These are phyloP conservation scores for Amanita thiersii DNA, from an alignment of 768 basidiomycete genomes.

Conservation along the genomic window DNA sequence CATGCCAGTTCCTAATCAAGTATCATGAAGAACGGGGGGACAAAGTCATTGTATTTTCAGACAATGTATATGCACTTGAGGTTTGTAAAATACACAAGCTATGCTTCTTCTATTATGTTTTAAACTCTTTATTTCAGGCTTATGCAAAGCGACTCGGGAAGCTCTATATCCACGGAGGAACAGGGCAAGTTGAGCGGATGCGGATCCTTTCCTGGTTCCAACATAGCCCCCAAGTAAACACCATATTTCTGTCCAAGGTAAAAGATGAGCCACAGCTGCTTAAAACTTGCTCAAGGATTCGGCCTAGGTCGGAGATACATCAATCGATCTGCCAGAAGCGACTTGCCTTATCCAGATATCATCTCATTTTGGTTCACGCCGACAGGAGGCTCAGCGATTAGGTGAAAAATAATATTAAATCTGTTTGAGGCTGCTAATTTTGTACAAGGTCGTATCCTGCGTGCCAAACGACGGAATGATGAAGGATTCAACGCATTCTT, in stretches of 20 bases:
- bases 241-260: conserved; percentile 95
- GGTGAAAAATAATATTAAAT: conserved; percentile 36
- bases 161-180: conserved; percentile 93
- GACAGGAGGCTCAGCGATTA: conserved; percentile 95
- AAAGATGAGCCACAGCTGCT: conserved; percentile 3
- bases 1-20: conserved; percentile 97
- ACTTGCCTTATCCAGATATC: conserved; percentile 99
- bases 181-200: conserved; percentile 93
- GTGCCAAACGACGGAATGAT: conserved; percentile 96
- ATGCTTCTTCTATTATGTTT: not conserved
- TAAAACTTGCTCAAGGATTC: not conserved
- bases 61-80: conserved; percentile 96
- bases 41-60: conserved; percentile 99
- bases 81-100: conserved; percentile 30
- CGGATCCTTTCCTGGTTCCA: conserved; percentile 93
- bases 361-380: conserved; percentile 95
- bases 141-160: conserved; percentile 94
- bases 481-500: conserved; percentile 99
- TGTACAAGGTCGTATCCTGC: conserved; percentile 77
- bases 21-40: conserved; percentile 97
- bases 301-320: conserved; percentile 88
- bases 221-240: conserved; percentile 91
- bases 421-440: conserved; percentile 8
- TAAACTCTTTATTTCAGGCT: conserved; percentile 36
- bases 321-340: conserved; percentile 97